These are phyloP conservation scores for Danielia reshetovae DNA, from an alignment of 805 yeast genomes.

Conservation along the genomic window DNA sequence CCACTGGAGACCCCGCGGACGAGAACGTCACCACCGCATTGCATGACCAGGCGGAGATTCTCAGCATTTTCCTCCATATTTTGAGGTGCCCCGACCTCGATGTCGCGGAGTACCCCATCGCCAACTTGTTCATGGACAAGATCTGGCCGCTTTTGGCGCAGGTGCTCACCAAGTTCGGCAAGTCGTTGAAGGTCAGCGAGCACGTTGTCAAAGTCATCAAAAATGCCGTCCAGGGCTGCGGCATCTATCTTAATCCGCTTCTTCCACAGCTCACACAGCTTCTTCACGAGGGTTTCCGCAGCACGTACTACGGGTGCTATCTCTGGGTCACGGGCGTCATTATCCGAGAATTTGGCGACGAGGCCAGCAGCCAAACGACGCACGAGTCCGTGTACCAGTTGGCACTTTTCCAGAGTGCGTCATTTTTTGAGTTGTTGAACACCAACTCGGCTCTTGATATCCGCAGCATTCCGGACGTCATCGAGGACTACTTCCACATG, in stretches of 20 bases:
- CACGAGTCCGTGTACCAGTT: conserved; percentile 69
- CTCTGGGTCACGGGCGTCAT: conserved; percentile 86
- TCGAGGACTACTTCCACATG: conserved; percentile 86
- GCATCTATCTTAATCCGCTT: conserved; percentile 52
- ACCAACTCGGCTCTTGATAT: conserved; percentile 23
- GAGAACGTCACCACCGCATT: conserved; percentile 23
- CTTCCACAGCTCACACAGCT: conserved; percentile 62
- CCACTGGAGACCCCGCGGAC: conserved; percentile 8
- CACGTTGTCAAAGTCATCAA: conserved; percentile 66
- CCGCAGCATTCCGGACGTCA: conserved; percentile 55
- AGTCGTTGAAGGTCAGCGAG: conserved; percentile 65
- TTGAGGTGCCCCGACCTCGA: conserved; percentile 46
- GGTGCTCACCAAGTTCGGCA: conserved; percentile 53
- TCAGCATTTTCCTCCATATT: conserved; percentile 56
- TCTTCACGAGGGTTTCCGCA: conserved; percentile 65
- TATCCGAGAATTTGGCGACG: conserved; percentile 69
- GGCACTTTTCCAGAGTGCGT: conserved; percentile 59
- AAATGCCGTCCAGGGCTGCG: conserved; percentile 59
- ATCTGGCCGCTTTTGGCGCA: conserved; percentile 56
- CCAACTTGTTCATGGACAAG: conserved; percentile 46
- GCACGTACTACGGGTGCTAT: conserved; percentile 73
- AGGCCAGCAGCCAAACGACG: conserved; percentile 41
- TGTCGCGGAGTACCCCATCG: conserved; percentile 45
- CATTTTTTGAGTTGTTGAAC: conserved; percentile 46
- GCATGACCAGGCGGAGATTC: conserved; percentile 72